A percentile compares a stretch with the other conserved stretches of the same genome.
These are phyloP conservation scores for Rhamnella rubrinervis DNA, from an alignment of 331 rosid species.

Conservation along the genomic window DNA sequence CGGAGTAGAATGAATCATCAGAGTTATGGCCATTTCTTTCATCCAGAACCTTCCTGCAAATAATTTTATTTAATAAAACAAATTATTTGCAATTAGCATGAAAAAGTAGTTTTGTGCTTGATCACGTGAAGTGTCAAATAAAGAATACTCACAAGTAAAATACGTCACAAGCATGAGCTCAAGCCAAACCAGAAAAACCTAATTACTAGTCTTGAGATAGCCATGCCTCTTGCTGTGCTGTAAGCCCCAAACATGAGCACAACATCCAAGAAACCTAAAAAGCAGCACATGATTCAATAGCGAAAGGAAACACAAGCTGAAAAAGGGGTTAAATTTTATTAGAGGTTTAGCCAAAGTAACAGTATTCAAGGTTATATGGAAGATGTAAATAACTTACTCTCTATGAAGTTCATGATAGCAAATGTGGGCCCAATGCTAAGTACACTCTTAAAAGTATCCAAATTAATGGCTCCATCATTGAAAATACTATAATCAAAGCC, in stretches of 20 bases:
- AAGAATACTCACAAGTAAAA: conserved; percentile 64
- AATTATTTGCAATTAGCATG: conserved; percentile 2
- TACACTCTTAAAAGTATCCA: conserved; percentile 64
- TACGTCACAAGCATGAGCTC: conserved; percentile 74
- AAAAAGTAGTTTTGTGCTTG: conserved; percentile 12
- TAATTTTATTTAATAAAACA: conserved; percentile 10
- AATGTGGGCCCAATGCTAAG: conserved; percentile 93
- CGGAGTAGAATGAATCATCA: conserved; percentile 75
- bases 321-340: conserved; percentile 7
- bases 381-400: conserved; percentile 50
- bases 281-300: conserved; percentile 20
- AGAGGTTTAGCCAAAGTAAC: conserved; percentile 15
- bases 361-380: conserved; percentile 16
- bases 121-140: conserved; percentile 14
- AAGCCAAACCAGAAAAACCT: conserved; percentile 91
- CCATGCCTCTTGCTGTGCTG: conserved; percentile 94
- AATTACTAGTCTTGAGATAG: conserved; percentile 88
- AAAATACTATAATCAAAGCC: conserved; percentile 88
- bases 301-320: background rate
- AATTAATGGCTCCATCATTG: conserved; percentile 46
- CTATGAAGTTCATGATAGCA: conserved; percentile 79
- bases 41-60: conserved; percentile 87
- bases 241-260: conserved; percentile 95
- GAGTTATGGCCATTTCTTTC: conserved; percentile 66
- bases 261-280: conserved; percentile 71